These are phyloP conservation scores for Salix arbutifolia DNA, from an alignment of 345 rosid genomes.

Conservation along the genomic window DNA sequence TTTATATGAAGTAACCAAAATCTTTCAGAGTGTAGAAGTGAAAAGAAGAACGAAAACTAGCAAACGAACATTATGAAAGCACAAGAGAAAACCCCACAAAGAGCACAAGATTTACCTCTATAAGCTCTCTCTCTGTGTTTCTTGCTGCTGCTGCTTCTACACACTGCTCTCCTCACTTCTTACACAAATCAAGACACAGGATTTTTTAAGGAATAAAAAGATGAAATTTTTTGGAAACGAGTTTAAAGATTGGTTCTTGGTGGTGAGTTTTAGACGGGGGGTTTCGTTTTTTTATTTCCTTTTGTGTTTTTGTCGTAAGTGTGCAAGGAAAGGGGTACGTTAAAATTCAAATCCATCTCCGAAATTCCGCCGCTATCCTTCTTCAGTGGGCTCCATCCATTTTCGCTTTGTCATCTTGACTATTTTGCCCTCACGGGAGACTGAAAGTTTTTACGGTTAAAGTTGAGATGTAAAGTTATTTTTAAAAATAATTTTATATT, in stretches of 20 bases:
- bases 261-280: not conserved
- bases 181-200: not conserved
- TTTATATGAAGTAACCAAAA: too few species aligned
- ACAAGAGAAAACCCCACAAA: not conserved
- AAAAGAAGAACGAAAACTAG: not conserved
- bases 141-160: not conserved
- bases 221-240: not conserved
- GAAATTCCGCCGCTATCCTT: constrained; percentile 56
- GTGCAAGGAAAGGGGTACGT: not conserved
- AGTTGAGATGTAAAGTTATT: too few species aligned
- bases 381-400: constrained; percentile 21
- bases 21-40: not conserved
- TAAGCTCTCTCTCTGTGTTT: not conserved
- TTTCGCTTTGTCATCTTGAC: not conserved
- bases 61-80: not conserved
- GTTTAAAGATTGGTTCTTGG: not conserved
- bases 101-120: not conserved
- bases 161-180: not conserved
- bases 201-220: not conserved
- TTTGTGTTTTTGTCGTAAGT: not conserved
- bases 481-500: too few species aligned
- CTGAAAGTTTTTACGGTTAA: too few species aligned
- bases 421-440: constrained; percentile 11
- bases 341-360: constrained; percentile 45
- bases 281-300: not conserved